phyloP scores from a whole-genome alignment of 1,284 basidiomycete genomes.

The Somion occarium region DNA sequence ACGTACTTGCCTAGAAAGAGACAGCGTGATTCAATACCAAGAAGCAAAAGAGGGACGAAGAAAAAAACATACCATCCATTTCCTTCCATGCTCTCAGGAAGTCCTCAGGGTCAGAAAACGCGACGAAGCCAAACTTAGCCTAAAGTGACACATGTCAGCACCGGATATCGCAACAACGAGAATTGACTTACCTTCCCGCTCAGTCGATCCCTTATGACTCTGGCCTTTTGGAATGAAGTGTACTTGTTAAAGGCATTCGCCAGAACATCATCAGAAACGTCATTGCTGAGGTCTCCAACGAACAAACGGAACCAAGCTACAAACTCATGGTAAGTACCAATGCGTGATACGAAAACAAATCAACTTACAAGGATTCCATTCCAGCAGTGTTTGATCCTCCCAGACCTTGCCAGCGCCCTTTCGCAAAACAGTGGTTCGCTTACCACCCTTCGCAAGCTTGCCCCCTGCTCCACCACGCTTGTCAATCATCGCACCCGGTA shows the following conservation, averaged over 20 bases:
- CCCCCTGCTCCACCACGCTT: constrained; percentile 81
- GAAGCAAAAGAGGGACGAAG: background rate
- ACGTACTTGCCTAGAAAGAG: constrained; percentile 83
- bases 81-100: constrained; percentile 99
- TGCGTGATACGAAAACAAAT: background rate
- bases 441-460: constrained; percentile 85
- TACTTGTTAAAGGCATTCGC: constrained; percentile 93
- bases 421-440: constrained; percentile 89
- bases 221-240: constrained; percentile 88
- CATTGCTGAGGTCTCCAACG: constrained; percentile 97
- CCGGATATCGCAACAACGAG: background rate
- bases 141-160: constrained; percentile 30
- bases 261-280: constrained; percentile 93
- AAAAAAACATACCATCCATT: constrained; percentile 82
- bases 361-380: constrained; percentile 93
- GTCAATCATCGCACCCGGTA: constrained; percentile 82
- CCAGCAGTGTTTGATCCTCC: constrained; percentile 96
- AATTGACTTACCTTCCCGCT: constrained; percentile 72
- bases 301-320: constrained; percentile 97
- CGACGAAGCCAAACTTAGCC: constrained; percentile 97
- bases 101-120: constrained; percentile 98
- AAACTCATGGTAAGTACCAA: constrained; percentile 5
- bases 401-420: constrained; percentile 95
- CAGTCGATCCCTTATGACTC: constrained; percentile 89
- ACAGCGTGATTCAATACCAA: background rate